Percentiles rank a stretch among this genome's conserved stretches.
Conservation (phyloP, 495 filamentous ascomycete genomes). For the Aspergillus panamensis region DNA sequence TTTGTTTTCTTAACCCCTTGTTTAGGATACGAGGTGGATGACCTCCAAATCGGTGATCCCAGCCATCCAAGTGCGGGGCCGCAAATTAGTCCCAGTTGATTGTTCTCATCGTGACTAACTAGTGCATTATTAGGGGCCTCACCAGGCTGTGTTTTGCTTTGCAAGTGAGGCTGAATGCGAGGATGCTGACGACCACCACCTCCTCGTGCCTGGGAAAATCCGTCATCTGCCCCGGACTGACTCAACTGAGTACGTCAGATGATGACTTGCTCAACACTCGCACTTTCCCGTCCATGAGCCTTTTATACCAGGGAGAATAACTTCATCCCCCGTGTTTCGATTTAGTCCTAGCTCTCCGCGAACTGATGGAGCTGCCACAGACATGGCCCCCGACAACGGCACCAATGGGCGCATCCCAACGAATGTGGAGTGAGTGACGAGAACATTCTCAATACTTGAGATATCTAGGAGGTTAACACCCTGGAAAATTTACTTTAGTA, state of each 20-base stretch:
- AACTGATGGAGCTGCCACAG: background rate
- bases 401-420: slow-evolving; percentile 19
- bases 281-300: background rate
- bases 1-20: background rate
- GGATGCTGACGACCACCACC: slow-evolving; percentile 8
- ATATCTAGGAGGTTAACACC: background rate
- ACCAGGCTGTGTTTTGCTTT: background rate
- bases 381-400: slow-evolving; percentile 13
- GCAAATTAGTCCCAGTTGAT: slow-evolving; percentile 11
- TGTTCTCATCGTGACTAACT: slow-evolving; percentile 1
- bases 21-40: slow-evolving; percentile 7
- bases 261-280: slow-evolving; percentile 13
- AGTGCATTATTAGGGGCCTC: slow-evolving; percentile 2
- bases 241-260: slow-evolving; percentile 21
- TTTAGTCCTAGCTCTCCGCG: background rate
- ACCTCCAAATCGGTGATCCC: background rate
- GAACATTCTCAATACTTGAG: slow-evolving; percentile 1
- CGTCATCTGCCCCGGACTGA: slow-evolving; percentile 20
- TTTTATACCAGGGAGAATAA: slow-evolving; percentile 2
- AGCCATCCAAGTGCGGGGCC: slow-evolving; percentile 3
- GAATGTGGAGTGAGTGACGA: slow-evolving; percentile 38
- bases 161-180: slow-evolving; percentile 14
- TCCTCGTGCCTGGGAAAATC: background rate
- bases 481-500: slow-evolving; percentile 22
- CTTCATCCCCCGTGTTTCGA: background rate